Conservation (phyloP, 1,139 yeast species). For the Yamadazyma dendronema region DNA sequence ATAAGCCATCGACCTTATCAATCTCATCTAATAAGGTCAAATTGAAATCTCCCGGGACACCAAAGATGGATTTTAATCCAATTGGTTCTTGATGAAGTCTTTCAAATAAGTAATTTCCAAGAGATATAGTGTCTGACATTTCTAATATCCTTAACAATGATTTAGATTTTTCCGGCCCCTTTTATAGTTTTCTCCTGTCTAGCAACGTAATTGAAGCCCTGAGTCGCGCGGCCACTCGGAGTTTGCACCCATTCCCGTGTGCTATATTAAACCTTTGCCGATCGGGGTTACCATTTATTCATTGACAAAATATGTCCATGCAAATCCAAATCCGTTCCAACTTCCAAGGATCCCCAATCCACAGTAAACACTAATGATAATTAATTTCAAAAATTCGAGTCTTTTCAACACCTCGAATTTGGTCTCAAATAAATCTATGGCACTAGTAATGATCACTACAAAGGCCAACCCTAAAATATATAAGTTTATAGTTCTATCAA, state of each 20-base stretch:
- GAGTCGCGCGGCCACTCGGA: no score
- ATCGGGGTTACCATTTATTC: conserved; percentile 38
- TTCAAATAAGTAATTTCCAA: conserved; percentile 64
- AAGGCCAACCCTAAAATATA: conserved; percentile 72
- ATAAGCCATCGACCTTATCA: conserved; percentile 55
- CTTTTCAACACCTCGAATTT: conserved; percentile 48
- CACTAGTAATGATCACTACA: conserved; percentile 53
- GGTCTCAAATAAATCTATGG: conserved; percentile 56
- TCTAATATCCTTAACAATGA: neutral
- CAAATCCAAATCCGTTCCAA: conserved; percentile 82
- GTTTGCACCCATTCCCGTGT: no score
- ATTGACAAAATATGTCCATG: conserved; percentile 83
- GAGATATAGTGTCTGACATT: conserved; percentile 11
- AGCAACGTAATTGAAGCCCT: neutral
- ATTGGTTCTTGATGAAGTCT: conserved; percentile 51
- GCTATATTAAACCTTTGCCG: no score
- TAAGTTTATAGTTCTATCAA: conserved; percentile 68
- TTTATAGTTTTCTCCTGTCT: neutral
- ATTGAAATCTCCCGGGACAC: conserved; percentile 82
- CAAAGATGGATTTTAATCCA: conserved; percentile 65
- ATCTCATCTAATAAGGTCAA: conserved; percentile 64
- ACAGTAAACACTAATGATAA: conserved; percentile 84
- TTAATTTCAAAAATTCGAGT: conserved; percentile 72
- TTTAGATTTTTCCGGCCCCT: neutral
- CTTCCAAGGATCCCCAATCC: conserved; percentile 80